Base-by-base conservation (phyloP, 148 eudicot species). In the Fallopia convolvulus region DNA sequence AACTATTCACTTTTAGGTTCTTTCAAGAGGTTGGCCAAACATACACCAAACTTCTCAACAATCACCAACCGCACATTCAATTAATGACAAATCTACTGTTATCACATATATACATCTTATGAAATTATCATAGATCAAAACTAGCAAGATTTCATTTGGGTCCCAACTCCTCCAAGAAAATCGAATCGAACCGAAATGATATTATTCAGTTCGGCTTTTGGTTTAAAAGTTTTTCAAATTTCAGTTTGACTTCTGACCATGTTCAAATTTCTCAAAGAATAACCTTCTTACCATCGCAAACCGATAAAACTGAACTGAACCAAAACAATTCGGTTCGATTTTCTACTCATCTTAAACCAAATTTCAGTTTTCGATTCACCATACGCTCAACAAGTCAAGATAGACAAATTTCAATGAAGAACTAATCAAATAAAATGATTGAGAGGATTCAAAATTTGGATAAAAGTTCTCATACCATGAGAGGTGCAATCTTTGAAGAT, bases 401-500 rank as follows among this genome's bases (percentile, higher is more conserved):
- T 18, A 23, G 7, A 58, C 65, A 23, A 58, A 20, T 1, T 20
- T 18, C 9, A 13, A 21, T 20, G 26, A n/a, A n/a, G 21, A 18
- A 58, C 4, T 36, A 3, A 30, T 30, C 41, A 65, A 23, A 10
- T 11, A 2, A 61, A 61, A 23, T 10, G 7, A 55, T 7, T n/a
- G 23, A 53, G 5, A 55, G n/a, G 30, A 26, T 26, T 9, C 30
- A 15, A 30, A 61, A 61, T 39, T 10, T 26, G 39, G 6, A 68
- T 36, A 14, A 61, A 74, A 42, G 0, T 20, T 26, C 0, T 0
- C 26, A 40, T 86, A 92, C 97, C 94, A 76, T 90, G 83, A 61
- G 74, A 70, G 18, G 77, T 52, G 81, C 83, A 85, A 74, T 89
- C 85, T 40, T 80, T 84, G 75, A 77, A 89, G 50, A 91, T 79